phyloP scores from a whole-genome alignment of 78 protist species.

The Dictyostelium intermedium region DNA sequence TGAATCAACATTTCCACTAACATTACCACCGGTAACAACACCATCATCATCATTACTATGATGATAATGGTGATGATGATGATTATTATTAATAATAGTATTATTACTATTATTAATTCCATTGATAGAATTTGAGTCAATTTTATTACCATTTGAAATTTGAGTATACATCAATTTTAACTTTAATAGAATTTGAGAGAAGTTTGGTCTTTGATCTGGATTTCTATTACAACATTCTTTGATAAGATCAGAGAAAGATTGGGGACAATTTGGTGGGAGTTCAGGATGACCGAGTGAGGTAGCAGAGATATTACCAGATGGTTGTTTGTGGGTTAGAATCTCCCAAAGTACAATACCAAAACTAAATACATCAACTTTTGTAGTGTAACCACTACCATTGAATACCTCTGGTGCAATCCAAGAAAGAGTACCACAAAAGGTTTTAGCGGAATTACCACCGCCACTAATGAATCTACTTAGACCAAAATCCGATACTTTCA shows the following conservation, averaged over 20 bases:
- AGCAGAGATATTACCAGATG: not conserved
- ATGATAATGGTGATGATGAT: not conserved
- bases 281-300: conserved; percentile 30
- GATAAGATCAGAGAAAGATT: conserved; percentile 20
- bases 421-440: conserved; percentile 62
- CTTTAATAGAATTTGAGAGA: conserved; percentile 33
- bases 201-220: conserved; percentile 59
- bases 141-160: not conserved
- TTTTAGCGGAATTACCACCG: not conserved
- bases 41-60: not conserved
- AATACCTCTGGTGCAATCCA: conserved; percentile 77
- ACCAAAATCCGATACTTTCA: conserved; percentile 62
- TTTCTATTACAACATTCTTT: conserved; percentile 43
- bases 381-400: conserved; percentile 32
- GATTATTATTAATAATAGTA: not conserved
- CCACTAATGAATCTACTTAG: conserved; percentile 31
- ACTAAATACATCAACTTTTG: conserved; percentile 66
- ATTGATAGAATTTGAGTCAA: not conserved
- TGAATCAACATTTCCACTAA: not conserved
- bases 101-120: not conserved
- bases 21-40: not conserved
- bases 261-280: conserved; percentile 34
- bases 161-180: conserved; percentile 2
- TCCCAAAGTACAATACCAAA: conserved; percentile 78
- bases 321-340: conserved; percentile 53